Base-by-base conservation (phyloP, 2,329 filamentous ascomycete species). In the Blastomyces parvus region DNA sequence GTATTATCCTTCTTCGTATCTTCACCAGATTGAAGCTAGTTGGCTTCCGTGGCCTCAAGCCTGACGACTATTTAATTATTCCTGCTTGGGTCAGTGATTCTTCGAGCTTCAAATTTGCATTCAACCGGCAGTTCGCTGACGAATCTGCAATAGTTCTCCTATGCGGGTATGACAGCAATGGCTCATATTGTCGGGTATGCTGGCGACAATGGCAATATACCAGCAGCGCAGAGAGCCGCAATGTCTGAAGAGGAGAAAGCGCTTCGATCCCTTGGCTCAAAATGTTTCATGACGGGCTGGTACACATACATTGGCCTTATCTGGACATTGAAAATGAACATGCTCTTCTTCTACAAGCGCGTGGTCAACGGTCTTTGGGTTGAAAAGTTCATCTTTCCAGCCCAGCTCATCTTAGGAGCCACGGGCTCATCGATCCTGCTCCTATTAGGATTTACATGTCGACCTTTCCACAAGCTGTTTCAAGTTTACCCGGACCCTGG, bases 241-340 rank as follows among this genome's bases (percentile, higher is more conserved):
- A 71, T 78, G 69, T 69, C 67, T 0, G 50, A 66, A 2, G 68
- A 69, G 2, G 69, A 75, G 19, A 68, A 69, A 1, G 61, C 61
- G 9, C 63, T 67, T 6, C 74, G 73, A 67, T 65, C 74, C 64
- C 62, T 64, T 17, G 75, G 74, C 0, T 73, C 76, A 0, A 70
- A 78, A 58, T 71, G 72, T 56, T 78, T 77, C 60, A 67, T 76
- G 25, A 66, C 73, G 0, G 76, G 75, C 1, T 68, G 74, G 44
- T 67, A 67, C 13, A 70, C 69, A 1, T 78, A 79, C 13, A 68
- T 72, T 13, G 64, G 72, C 14, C 71, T 77, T 36, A 67, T 79
- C 3, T 79, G 76, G 77, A 72, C 68, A 0, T 67, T 79, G 61
- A 79, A 78, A 63, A 68, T 79, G 40, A 77, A 76, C 67, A 78